Conservation (phyloP, 495 filamentous ascomycete genomes). For the Penicillium cataractarum region DNA sequence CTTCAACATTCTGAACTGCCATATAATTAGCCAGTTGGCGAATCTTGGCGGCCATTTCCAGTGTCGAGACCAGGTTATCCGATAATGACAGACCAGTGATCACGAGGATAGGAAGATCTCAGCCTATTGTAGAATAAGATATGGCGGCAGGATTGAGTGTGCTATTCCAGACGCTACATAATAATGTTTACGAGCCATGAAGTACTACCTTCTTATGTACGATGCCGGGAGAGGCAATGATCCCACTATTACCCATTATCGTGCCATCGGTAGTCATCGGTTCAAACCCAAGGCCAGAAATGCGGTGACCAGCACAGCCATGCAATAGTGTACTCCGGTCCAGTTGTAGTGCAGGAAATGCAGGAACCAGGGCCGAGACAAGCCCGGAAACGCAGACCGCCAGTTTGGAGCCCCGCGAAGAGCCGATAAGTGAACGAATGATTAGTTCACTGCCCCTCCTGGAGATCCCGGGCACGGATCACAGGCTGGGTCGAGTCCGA, state of each 20-base stretch:
- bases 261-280: background rate
- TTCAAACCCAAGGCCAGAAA: background rate
- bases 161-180: background rate
- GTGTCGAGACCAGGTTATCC: too few species aligned
- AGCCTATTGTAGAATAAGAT: background rate
- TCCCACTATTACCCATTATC: background rate
- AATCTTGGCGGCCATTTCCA: too few species aligned
- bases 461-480: constrained; percentile 17
- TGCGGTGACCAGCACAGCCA: constrained; percentile 2
- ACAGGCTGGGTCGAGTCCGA: constrained; percentile 15
- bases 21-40: too few species aligned
- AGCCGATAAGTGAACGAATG: background rate
- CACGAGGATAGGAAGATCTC: background rate
- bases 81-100: background rate
- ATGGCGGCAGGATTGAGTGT: background rate
- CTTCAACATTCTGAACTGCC: background rate
- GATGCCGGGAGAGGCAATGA: background rate
- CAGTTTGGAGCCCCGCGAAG: constrained; percentile 15
- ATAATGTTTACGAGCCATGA: background rate
- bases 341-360: background rate
- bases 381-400: constrained; percentile 15
- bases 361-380: constrained; percentile 1
- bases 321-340: background rate
- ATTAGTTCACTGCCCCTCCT: constrained; percentile 6
- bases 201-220: background rate